Conservation (phyloP, 805 yeast species). For the Metschnikowia noctiluminum region DNA sequence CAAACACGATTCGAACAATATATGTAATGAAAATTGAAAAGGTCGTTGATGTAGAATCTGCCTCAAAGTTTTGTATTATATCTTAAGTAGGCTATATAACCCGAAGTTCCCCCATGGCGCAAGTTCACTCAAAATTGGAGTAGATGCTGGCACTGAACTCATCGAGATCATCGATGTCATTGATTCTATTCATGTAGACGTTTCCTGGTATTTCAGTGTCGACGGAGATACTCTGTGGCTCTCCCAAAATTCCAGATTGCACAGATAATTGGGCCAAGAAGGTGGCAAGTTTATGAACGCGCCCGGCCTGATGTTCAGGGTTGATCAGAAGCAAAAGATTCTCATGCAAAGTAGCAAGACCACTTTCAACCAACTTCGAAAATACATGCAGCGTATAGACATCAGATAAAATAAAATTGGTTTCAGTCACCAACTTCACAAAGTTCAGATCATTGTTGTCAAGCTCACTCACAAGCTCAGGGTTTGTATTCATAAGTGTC, state of each 20-base stretch:
- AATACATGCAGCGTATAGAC: conserved; percentile 30
- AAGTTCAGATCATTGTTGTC: conserved; percentile 37
- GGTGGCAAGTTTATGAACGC: conserved; percentile 49
- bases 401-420: conserved; percentile 38
- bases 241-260: conserved; percentile 54
- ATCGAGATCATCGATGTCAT: conserved; percentile 58
- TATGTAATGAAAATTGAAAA: too few relatives aligned
- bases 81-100: not conserved
- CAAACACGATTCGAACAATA: too few relatives aligned
- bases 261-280: conserved; percentile 65
- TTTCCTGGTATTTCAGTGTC: conserved; percentile 35
- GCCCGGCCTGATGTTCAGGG: conserved; percentile 17
- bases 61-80: not conserved
- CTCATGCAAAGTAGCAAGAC: conserved; percentile 33
- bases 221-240: conserved; percentile 35
- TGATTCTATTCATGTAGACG: conserved; percentile 34
- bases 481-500: conserved; percentile 48
- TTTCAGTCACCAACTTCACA: conserved; percentile 43
- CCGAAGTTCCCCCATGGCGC: not conserved
- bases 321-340: conserved; percentile 30
- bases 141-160: conserved; percentile 89
- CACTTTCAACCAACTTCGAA: conserved; percentile 29
- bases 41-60: too few relatives aligned
- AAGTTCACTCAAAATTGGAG: conserved; percentile 57
- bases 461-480: conserved; percentile 36